Conservation (phyloP, 352 stramenopile genomes). For the Aphanomyces invadans region DNA sequence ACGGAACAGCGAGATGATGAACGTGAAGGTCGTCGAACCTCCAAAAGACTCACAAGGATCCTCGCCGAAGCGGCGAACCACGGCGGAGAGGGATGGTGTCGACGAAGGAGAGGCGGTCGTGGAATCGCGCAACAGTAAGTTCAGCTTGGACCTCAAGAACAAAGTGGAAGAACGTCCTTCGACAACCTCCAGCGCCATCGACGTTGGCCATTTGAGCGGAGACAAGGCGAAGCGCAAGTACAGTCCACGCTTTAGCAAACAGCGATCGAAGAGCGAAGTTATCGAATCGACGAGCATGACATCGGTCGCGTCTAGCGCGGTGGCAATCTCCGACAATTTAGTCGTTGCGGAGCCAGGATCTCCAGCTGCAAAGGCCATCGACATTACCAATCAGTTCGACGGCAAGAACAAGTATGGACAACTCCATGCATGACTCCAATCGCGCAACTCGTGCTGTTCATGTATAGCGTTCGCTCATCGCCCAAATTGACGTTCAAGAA, state of each 20-base stretch:
- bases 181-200: not conserved
- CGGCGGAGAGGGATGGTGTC: not conserved
- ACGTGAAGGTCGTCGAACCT: not conserved
- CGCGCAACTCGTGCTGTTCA: not conserved
- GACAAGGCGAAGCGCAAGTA: not conserved
- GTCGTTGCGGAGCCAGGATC: conserved; percentile 35
- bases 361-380: conserved; percentile 37
- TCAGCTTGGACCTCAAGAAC: not conserved
- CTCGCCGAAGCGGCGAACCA: not conserved
- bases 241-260: not conserved
- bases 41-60: not conserved
- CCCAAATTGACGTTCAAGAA: conserved; percentile 41
- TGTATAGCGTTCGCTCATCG: not conserved
- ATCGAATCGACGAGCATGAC: not conserved
- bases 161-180: not conserved
- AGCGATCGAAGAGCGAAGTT: not conserved
- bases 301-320: not conserved
- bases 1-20: not conserved
- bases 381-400: conserved; percentile 40
- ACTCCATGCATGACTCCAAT: not conserved
- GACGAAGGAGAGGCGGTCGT: not conserved
- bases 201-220: not conserved
- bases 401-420: conserved; percentile 25
- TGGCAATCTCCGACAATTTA: not conserved
- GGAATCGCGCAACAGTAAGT: not conserved